Base-by-base conservation (phyloP, 768 basidiomycete genomes). In the Boletales sp. region DNA sequence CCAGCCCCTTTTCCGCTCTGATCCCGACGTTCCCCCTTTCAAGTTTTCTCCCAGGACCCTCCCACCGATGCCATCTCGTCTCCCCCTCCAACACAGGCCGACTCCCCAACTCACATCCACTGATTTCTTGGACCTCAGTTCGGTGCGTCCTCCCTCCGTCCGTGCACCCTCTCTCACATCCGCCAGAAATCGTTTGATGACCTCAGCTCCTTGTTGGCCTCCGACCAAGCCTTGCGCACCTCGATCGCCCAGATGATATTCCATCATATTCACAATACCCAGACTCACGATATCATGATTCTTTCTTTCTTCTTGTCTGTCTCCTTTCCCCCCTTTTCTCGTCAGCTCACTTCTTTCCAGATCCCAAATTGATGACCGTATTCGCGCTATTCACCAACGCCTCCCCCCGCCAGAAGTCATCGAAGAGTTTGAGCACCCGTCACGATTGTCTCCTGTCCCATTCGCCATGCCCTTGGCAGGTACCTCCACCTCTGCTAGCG, bases 221-320 rank as follows among this genome's bases (percentile, higher is more conserved):
- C 46, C 2, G 60, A 68, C 43, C 58, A 50, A 19, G 34, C 34
- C 1, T 42, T 50, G 44, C 57, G 59, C n/a, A 41, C 40, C 28
- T 35, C 57, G 17, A 49, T 66, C 39, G 63, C 56, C 32, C 50
- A 61, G 14, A 34, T 59, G 41, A 65, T 72, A 17, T 51, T 56
- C 8, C 52, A 61, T 3, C 63, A 64, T 38, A 36, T 69, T 55
- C 40, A 63, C 17, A 57, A 54, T 32, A 40, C 51, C 5, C 50
- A 51, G 8, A 44, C 49, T 17, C 53, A 55, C 12, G 80, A 82
- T 35, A 65, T 79, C 15, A 51, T 70, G 8, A 46, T 69, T 2
- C 65, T 79, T n/a, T 72, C 78, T 28, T 57, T 59, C 3, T 65
- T 72, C 49, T 67, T 70, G 80, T 80, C 49, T 25, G 66, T 57